Conservation (phyloP, 2,329 filamentous ascomycete species). For the Fusarium metavorans region DNA sequence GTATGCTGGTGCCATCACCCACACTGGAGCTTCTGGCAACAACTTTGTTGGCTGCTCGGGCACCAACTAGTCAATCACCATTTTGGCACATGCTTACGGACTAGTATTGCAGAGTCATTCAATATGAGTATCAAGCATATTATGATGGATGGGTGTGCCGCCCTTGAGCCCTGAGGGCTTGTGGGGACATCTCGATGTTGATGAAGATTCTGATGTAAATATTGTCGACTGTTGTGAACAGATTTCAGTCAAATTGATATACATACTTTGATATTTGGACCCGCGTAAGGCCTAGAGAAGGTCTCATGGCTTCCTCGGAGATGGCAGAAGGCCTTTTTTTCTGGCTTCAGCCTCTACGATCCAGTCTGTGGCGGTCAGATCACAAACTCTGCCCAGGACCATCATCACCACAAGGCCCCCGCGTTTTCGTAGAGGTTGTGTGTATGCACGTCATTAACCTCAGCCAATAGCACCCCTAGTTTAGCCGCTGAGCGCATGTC, state of each 20-base stretch:
- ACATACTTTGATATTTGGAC: background rate
- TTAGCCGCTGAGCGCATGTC: background rate
- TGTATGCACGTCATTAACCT: background rate
- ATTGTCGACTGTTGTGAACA: background rate
- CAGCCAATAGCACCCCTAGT: background rate
- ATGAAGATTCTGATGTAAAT: background rate
- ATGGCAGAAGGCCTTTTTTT: background rate
- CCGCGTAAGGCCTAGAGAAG: no score
- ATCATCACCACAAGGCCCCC: background rate
- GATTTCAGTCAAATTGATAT: background rate
- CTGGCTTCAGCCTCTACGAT: background rate
- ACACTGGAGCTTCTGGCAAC: slow-evolving; percentile 76
- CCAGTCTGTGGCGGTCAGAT: background rate
- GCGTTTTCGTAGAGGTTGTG: background rate
- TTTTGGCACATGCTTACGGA: background rate
- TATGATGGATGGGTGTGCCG: background rate
- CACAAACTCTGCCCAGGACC: background rate
- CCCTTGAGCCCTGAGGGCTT: background rate
- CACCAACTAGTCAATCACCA: slow-evolving; percentile 48
- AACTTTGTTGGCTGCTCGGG: slow-evolving; percentile 73
- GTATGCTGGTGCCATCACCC: slow-evolving; percentile 75
- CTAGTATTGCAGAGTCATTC: background rate
- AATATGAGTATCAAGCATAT: background rate
- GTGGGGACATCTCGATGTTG: background rate
- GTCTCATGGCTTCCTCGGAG: background rate